Evolutionary conservation across 805 yeast species (phyloP).

Genomic region (Nakazawaea populi): DNA sequence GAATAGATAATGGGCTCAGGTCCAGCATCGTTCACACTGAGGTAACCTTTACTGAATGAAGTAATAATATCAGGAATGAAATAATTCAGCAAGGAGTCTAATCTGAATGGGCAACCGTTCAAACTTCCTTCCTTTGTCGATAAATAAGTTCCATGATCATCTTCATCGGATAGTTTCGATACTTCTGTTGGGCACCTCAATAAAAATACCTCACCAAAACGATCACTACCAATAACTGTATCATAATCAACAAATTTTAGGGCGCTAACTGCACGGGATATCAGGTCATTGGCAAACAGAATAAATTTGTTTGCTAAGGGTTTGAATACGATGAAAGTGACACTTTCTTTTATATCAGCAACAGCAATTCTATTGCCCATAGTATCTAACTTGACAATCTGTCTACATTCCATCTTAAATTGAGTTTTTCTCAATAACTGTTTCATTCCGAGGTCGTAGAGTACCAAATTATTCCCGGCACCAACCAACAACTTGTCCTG

Average conservation of each 20-base stretch:
- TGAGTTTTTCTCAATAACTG: slow-evolving; percentile 71
- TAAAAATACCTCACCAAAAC: slow-evolving; percentile 74
- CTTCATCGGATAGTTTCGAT: slow-evolving; percentile 45
- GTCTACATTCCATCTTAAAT: slow-evolving; percentile 32
- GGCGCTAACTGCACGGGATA: slow-evolving; percentile 61
- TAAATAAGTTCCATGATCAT: slow-evolving; percentile 35
- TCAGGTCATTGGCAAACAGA: slow-evolving; percentile 63
- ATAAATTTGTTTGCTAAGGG: slow-evolving; percentile 41
- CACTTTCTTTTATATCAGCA: slow-evolving; percentile 69
- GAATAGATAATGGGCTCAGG: slow-evolving; percentile 60
- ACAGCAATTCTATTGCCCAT: slow-evolving; percentile 57
- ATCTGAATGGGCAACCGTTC: slow-evolving; percentile 49
- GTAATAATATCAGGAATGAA: slow-evolving; percentile 68
- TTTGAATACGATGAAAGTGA: slow-evolving; percentile 51
- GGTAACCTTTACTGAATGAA: slow-evolving; percentile 43
- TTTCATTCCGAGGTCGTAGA: slow-evolving; percentile 72
- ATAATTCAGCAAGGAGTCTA: slow-evolving; percentile 50
- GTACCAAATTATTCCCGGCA: slow-evolving; percentile 40
- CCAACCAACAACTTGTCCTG: slow-evolving; percentile 60
- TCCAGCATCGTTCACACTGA: slow-evolving; percentile 42
- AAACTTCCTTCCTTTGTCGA: slow-evolving; percentile 23
- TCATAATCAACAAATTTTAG: slow-evolving; percentile 60
- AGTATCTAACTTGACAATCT: slow-evolving; percentile 48
- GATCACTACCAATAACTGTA: slow-evolving; percentile 81
- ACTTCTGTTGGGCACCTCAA: slow-evolving; percentile 52